These are phyloP conservation scores for Actinomucor elegans DNA, from an alignment of 371 early-diverging fungal species.

Conservation along the genomic window DNA sequence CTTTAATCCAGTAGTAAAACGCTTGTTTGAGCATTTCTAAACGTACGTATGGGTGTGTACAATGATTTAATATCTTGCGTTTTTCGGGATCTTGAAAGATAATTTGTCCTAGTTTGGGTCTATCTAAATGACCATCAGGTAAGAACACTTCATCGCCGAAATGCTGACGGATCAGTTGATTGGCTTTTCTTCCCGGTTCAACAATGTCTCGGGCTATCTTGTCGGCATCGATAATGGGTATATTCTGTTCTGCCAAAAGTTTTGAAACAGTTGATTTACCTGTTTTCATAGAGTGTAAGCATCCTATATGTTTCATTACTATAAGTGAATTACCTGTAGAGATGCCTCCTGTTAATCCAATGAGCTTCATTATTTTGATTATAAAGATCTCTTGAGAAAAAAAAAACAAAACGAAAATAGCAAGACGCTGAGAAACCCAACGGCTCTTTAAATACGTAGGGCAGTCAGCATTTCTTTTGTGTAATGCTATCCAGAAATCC, in stretches of 20 bases:
- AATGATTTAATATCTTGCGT: slow-evolving; percentile 73
- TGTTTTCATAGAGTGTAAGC: slow-evolving; percentile 6
- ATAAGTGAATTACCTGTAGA: slow-evolving; percentile 69
- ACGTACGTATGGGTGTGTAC: slow-evolving; percentile 88
- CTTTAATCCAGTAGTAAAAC: slow-evolving; percentile 69
- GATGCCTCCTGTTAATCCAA: slow-evolving; percentile 94
- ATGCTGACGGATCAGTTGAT: slow-evolving; percentile 65
- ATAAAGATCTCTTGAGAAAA: background rate
- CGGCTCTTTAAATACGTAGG: no score
- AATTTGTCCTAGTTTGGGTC: slow-evolving; percentile 76
- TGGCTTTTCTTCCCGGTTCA: slow-evolving; percentile 73
- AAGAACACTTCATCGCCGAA: slow-evolving; percentile 76
- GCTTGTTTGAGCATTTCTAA: slow-evolving; percentile 73
- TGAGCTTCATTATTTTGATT: slow-evolving; percentile 65
- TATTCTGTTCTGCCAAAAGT: slow-evolving; percentile 48
- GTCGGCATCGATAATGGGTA: slow-evolving; percentile 94
- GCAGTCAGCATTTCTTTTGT: no score
- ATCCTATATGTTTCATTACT: background rate
- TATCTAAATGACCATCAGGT: slow-evolving; percentile 62
- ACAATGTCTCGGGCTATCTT: slow-evolving; percentile 87
- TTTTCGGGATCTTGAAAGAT: slow-evolving; percentile 76
- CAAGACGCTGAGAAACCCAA: no score
- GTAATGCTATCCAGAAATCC: no score
- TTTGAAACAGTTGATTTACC: slow-evolving; percentile 85
- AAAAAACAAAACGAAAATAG: no score